Evolutionary conservation across 257 asterid genomes (phyloP).

Genomic region (Salvia rosmarinus): DNA sequence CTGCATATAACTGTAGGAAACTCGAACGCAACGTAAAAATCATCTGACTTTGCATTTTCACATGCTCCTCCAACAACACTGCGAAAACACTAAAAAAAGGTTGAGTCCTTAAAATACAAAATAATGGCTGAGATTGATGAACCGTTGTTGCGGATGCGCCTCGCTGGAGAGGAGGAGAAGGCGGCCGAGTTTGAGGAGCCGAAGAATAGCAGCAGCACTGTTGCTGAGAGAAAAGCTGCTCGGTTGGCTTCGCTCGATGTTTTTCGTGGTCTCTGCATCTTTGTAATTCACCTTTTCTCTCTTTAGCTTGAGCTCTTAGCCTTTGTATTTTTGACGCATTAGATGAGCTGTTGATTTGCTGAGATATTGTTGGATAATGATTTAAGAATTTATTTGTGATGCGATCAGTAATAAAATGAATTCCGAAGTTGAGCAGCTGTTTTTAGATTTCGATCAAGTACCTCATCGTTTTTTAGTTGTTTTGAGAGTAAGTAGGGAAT

Average conservation of each 20-base stretch:
- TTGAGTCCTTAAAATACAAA: not conserved
- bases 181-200: slow-evolving; percentile 31
- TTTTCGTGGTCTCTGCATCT: slow-evolving; percentile 72
- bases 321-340: slow-evolving; percentile 6
- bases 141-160: slow-evolving; percentile 45
- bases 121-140: slow-evolving; percentile 55
- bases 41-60: not conserved
- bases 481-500: not conserved
- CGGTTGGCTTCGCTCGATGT: slow-evolving; percentile 78
- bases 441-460: slow-evolving; percentile 13
- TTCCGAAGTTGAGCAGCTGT: slow-evolving; percentile 11
- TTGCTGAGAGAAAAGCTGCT: slow-evolving; percentile 39
- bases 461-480: not conserved
- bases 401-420: slow-evolving; percentile 2
- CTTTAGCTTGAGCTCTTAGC: not conserved
- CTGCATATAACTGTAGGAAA: too few relatives aligned
- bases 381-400: not conserved
- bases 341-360: not conserved
- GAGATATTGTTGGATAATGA: not conserved
- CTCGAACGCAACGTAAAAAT: too few relatives aligned
- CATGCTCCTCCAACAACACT: too few relatives aligned
- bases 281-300: slow-evolving; percentile 45
- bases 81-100: too few relatives aligned
- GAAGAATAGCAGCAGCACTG: slow-evolving; percentile 24
- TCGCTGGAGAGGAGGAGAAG: slow-evolving; percentile 31